Evolutionary conservation across 495 filamentous ascomycete genomes (phyloP), one percentile per base, ranked within the genome.

Genomic region (Pseudevernia furfuracea): DNA sequence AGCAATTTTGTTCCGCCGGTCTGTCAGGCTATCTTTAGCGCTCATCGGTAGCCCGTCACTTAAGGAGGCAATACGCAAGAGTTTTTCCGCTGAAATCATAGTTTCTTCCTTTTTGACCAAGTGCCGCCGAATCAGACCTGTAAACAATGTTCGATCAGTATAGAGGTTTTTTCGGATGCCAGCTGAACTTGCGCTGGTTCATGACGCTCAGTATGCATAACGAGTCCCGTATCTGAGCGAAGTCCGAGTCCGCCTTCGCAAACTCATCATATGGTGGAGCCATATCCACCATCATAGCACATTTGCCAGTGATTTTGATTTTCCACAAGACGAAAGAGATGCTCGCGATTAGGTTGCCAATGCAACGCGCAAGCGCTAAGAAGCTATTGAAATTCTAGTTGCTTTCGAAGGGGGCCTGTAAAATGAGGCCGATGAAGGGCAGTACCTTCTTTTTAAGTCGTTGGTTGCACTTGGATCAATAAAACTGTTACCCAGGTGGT

Each of bases 361-460:
- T 30, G 74, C 79, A 80, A 48, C 79, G 52, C 9, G 67, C 61
- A 9, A 71, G 65, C 4, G 75, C 75, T 21, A 73, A 66, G 17
- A 79, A 36, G 28, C 74, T 78, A 36, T 61, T 56, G 55, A 60
- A 67, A 44, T 74, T 72, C 12, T 62, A 67, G 60, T 80, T 80
- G 46, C 78, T 80, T 43, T 79, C 79, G 57, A 74, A 80, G 1
- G 78, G 79, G 25, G 73, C 75, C 60, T 81, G 79, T 11, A 80
- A 8, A 17, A 55, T 55, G 2, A 55, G 52, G 6, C 52, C 52
- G 10, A 34, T 36, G 28, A 55, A 28, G 8, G 52, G 52, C 15
- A 55, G 28, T 19, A 55, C 52, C 52, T 55, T 52, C 12, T 5
- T 21, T 7, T 34, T 55, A 21, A 55, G 30, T 30, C 30, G 5